Percentiles rank a stretch among this genome's conserved stretches.
These are phyloP conservation scores for Acanthamoeba sp. DNA, from an alignment of 208 protist species.

Conservation along the genomic window DNA sequence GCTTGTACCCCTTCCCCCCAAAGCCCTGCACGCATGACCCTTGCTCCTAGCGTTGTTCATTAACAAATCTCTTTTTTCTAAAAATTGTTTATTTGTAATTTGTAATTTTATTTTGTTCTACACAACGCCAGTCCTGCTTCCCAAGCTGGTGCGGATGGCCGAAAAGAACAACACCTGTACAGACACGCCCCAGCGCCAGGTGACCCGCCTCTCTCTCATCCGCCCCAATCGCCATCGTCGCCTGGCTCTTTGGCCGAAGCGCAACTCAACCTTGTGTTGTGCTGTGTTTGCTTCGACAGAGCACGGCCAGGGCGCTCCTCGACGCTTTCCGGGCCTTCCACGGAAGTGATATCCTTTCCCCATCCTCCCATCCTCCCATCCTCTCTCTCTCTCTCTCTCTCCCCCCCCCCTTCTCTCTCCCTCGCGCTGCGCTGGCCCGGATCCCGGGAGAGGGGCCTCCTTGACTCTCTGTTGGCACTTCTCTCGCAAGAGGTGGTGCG, in stretches of 20 bases:
- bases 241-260: too few relatives aligned
- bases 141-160: slow-evolving; percentile 51
- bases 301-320: slow-evolving; percentile 4
- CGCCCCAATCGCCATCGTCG: too few relatives aligned
- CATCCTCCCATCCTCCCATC: neutral
- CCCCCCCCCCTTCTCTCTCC: neutral
- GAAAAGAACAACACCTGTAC: slow-evolving; percentile 70
- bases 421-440: neutral
- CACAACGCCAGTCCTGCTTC: slow-evolving; percentile 42
- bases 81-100: neutral
- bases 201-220: neutral
- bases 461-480: slow-evolving; percentile 14
- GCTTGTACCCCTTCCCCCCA: slow-evolving; percentile 18
- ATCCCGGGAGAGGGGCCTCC: too few relatives aligned
- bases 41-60: neutral
- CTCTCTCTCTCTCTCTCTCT: neutral
- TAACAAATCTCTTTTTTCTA: too few relatives aligned
- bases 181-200: neutral
- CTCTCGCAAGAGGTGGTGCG: slow-evolving; percentile 55
- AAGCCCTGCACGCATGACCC: neutral
- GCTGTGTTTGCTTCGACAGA: neutral
- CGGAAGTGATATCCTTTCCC: slow-evolving; percentile 46
- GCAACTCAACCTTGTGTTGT: too few relatives aligned
- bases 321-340: slow-evolving; percentile 66
- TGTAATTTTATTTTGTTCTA: slow-evolving; percentile 10